Base-by-base conservation (phyloP, 2,329 filamentous ascomycete genomes). In the Fusarium cyanostomum region DNA sequence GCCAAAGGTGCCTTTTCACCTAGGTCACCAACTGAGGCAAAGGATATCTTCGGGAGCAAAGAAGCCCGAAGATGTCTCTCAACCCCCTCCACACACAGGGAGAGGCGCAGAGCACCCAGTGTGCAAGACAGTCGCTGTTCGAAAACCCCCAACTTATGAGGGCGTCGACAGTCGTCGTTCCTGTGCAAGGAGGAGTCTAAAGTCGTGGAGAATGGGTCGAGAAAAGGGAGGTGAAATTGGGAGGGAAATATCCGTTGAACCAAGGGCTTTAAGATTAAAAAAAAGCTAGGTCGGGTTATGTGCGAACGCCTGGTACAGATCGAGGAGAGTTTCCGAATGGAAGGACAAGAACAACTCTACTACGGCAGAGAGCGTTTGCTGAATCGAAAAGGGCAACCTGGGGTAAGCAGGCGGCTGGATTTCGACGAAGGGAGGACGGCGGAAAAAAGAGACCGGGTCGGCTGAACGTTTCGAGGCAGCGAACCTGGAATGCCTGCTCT, bases 91-190 rank as follows among this genome's bases (percentile, higher is more conserved):
- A 45, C 61, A 61, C 52, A 38, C 59, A 57, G 53, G 59, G 61
- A 71, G 66, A 70, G 60, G 55, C 56, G 58, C 59, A 64, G 52
- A 59, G 59, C 69, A 71, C 69, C 63, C 59, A 56, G 45, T 52
- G 58, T 67, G 61, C 66, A 64, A 55, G 51, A 55, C 46, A 66
- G 55, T 58, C 49, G 59, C 34, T 61, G 34, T 62, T 64, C 51
- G 59, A 44, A 59, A 59, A 64, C 59, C 56, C 67, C 56, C 67
- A 57, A 63, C 27, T 58, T 24, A 58, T 49, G 64, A 70, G 64
- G 69, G 66, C 31, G 51, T 60, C 55, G 60, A 56, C 42, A 49
- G 45, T 57, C 41, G 45, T 55, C 27, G 57, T 52, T 48, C 33
- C 33, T 48, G 58, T 37, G 48, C 37, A 59, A 33, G 31, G 31